phyloP scores from a whole-genome alignment of 352 stramenopile genomes.

The Phytophthora pini region DNA sequence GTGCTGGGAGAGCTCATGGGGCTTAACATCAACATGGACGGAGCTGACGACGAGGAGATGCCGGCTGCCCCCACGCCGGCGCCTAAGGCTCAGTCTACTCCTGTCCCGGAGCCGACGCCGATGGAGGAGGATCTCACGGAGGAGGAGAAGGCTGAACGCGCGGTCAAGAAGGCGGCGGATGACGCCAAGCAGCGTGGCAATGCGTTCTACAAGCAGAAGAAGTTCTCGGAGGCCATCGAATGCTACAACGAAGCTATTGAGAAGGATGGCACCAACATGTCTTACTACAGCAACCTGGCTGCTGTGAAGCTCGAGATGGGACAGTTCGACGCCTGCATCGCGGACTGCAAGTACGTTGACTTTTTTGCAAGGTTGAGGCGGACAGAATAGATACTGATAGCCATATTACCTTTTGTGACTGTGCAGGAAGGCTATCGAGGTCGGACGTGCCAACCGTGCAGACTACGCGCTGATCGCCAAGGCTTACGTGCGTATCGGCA shows the following conservation, averaged over 20 bases:
- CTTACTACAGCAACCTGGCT: conserved; percentile 97
- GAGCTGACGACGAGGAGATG: conserved; percentile 58
- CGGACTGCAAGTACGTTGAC: conserved; percentile 84
- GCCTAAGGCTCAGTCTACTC: conserved; percentile 38
- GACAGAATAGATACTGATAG: conserved; percentile 1
- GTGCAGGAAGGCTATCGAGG: conserved; percentile 92
- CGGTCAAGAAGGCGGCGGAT: conserved; percentile 75
- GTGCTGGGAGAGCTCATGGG: conserved; percentile 89
- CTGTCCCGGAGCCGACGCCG: conserved; percentile 53
- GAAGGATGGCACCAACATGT: conserved; percentile 96
- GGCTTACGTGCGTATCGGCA: conserved; percentile 95
- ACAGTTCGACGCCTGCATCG: conserved; percentile 95
- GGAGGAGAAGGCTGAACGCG: conserved; percentile 78
- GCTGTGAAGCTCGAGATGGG: conserved; percentile 97
- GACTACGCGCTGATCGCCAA: conserved; percentile 97
- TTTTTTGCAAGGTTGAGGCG: conserved; percentile 5
- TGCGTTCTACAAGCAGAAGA: conserved; percentile 97
- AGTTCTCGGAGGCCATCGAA: conserved; percentile 94
- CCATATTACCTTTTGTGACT: conserved; percentile 3
- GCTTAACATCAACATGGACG: conserved; percentile 77
- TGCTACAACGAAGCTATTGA: conserved; percentile 97
- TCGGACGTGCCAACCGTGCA: conserved; percentile 94
- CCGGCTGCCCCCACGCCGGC: conserved; percentile 31
- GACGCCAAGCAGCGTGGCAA: conserved; percentile 97
- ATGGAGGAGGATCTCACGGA: conserved; percentile 90